Evolutionary conservation across 305 asterid species (phyloP).

Genomic region (Stenogyne calaminthoides): DNA sequence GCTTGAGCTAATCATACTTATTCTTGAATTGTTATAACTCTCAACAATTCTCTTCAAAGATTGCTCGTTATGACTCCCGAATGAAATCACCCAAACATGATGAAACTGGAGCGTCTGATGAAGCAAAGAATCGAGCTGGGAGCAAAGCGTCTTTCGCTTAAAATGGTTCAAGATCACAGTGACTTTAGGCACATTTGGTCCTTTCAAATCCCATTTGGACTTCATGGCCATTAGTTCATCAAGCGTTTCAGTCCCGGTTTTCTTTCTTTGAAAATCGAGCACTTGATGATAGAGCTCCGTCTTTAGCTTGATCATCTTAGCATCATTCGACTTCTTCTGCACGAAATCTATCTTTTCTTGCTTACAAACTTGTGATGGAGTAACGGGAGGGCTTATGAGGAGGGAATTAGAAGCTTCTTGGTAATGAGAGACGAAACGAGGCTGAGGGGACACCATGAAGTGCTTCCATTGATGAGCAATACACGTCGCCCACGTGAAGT

Average conservation of each 20-base stretch:
- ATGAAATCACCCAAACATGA: conserved; percentile 89
- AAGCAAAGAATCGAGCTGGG: conserved; percentile 76
- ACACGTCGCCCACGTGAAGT: conserved; percentile 66
- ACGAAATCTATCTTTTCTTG: conserved; percentile 70
- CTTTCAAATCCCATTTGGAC: conserved; percentile 65
- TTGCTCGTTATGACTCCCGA: conserved; percentile 77
- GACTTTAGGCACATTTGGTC: conserved; percentile 49
- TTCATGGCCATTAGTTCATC: conserved; percentile 64
- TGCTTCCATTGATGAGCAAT: conserved; percentile 74
- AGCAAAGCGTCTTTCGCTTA: conserved; percentile 82
- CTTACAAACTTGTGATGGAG: conserved; percentile 65
- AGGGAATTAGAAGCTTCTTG: conserved; percentile 39
- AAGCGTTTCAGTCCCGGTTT: conserved; percentile 57
- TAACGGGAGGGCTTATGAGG: conserved; percentile 11
- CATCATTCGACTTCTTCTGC: conserved; percentile 79
- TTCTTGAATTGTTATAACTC: conserved; percentile 66
- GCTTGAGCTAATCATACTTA: conserved; percentile 73
- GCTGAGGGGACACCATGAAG: conserved; percentile 41
- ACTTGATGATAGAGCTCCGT: conserved; percentile 65
- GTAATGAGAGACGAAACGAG: conserved; percentile 53
- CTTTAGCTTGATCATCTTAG: conserved; percentile 70
- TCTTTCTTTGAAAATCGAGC: conserved; percentile 52
- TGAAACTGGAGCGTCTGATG: conserved; percentile 83
- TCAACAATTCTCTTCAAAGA: conserved; percentile 56
- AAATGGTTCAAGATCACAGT: conserved; percentile 85